A percentile compares a stretch with the other conserved stretches of the same genome.
Evolutionary conservation across 306 rosid species (phyloP).

Genomic region (Malus sieversii): DNA sequence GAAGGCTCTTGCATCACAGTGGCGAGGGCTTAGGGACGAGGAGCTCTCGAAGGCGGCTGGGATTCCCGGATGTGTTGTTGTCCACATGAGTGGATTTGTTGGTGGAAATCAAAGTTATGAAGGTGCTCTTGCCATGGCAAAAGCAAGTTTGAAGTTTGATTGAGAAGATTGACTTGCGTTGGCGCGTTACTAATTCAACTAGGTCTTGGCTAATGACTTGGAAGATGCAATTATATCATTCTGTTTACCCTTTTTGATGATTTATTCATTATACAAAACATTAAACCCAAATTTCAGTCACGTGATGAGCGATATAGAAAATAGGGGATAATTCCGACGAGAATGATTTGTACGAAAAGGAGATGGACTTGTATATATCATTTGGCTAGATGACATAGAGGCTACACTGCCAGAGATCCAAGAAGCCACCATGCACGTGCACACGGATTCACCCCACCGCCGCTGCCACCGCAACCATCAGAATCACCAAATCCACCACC

Average conservation of each 20-base stretch:
- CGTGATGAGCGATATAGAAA: too few relatives aligned
- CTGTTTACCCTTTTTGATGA: not conserved
- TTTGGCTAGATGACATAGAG: too few relatives aligned
- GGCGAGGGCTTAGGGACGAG: slow-evolving; percentile 82
- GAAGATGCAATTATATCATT: not conserved
- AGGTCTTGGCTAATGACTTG: too few relatives aligned
- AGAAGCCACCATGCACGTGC: not conserved
- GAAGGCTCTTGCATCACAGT: slow-evolving; percentile 52
- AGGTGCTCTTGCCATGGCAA: slow-evolving; percentile 86
- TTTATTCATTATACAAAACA: too few relatives aligned
- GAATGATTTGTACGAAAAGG: too few relatives aligned
- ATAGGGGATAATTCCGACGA: too few relatives aligned
- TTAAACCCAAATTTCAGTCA: not conserved
- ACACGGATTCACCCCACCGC: slow-evolving; percentile 3
- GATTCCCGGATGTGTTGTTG: slow-evolving; percentile 72
- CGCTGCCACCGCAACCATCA: too few relatives aligned
- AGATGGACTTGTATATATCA: not conserved
- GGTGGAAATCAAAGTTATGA: slow-evolving; percentile 70
- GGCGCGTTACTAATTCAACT: not conserved
- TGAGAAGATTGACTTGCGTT: not conserved
- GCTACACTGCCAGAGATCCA: not conserved
- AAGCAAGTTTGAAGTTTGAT: slow-evolving; percentile 56
- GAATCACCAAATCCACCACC: too few relatives aligned
- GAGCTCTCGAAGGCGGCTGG: slow-evolving; percentile 51
- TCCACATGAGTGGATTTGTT: slow-evolving; percentile 81